Evolutionary conservation across 2,329 filamentous ascomycete genomes (phyloP), one percentile per base, ranked within the genome.

Genomic region (Pseudogymnoascus sp.): DNA sequence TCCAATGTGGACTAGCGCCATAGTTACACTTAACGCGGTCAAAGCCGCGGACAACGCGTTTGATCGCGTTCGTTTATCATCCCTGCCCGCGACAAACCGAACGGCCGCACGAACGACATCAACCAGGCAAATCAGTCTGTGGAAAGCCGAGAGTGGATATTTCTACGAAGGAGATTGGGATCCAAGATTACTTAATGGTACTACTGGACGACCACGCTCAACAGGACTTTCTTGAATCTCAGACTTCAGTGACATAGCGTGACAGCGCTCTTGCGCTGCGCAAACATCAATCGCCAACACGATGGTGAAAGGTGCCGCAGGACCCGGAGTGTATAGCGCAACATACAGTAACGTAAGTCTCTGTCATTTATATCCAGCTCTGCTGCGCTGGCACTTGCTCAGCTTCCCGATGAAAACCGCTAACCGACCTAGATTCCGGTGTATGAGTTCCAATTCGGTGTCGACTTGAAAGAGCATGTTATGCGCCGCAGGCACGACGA

Each of bases 401-500:
- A 40, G 26, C 63, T 26, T 63, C 65, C 44, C 63, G 60, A 64
- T 67, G 42, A 67, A 62, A 64, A 61, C 64, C 60, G 17, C 61
- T 60, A 38, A 61, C 35, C 64, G 64, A 40, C 59, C 8, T 72
- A 97, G 91, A 92, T 96, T 66, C 93, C 93, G 36, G 93, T 97
- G 10, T 97, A 95, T 74, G 95, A 97, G 74, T 95, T 86, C 77
- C 92, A 96, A 74, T 88, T 96, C 70, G 91, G 88, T 36, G 82
- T 81, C 68, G 91, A 96, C 74, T 74, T 87, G 33, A 87, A 88
- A 73, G 84, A 89, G 71, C 91, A 97, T 90, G 90, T 97, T 68
- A 99, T 99, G 95, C 89, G 95, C 75, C 86, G 95, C 61, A 87
- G 93, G 65, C 84, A 87, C 62, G 95, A 99, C 76, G 87, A 97